phyloP scores from a whole-genome alignment of 2,329 filamentous ascomycete genomes.

The Botrytis sinoallii region DNA sequence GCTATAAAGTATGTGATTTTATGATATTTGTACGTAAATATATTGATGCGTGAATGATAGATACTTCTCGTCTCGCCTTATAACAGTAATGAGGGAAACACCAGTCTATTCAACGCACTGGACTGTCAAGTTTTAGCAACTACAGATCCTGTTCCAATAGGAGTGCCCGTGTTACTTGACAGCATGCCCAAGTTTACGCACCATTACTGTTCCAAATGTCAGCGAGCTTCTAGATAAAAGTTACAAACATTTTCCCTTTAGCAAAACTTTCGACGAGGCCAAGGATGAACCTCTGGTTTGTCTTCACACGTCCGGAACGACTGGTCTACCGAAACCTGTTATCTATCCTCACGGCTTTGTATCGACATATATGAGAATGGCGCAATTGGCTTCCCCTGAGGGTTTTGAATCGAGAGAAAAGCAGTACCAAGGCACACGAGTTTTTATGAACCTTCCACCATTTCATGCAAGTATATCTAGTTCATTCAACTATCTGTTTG shows the following conservation, averaged over 20 bases:
- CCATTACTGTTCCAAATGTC: background rate
- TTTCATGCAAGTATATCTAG: background rate
- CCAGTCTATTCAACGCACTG: background rate
- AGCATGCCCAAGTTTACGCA: background rate
- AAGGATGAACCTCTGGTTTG: background rate
- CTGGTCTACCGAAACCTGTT: background rate
- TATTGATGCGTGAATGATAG: background rate
- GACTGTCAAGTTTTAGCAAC: background rate
- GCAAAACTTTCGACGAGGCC: background rate
- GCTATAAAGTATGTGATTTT: background rate
- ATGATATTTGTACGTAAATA: background rate
- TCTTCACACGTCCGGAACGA: background rate
- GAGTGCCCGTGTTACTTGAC: background rate
- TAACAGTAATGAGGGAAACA: background rate
- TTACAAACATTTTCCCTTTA: background rate
- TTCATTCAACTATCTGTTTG: background rate
- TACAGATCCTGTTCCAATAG: background rate
- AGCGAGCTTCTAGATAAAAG: background rate
- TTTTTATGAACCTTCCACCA: background rate
- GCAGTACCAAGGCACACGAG: background rate
- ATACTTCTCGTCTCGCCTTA: background rate
- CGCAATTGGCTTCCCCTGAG: background rate
- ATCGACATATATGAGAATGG: background rate
- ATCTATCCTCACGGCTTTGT: background rate
- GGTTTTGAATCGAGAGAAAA: background rate